Evolutionary conservation across 164 flowering plant genomes (phyloP).

Genomic region (Magnolia officinalis): DNA sequence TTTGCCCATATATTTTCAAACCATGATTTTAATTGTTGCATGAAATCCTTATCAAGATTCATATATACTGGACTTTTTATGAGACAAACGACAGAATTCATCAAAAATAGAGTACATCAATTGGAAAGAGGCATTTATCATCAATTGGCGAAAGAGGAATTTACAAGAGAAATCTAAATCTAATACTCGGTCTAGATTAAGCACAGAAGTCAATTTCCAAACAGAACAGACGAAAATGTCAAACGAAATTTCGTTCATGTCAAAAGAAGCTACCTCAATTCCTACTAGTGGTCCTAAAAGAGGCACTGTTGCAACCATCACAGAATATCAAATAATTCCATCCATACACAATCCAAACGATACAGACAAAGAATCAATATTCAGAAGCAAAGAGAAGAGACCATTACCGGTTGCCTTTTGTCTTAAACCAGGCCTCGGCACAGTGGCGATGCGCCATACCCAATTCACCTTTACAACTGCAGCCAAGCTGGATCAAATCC

Average conservation of each 20-base stretch:
- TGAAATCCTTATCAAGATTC: background rate
- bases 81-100: background rate
- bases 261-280: background rate
- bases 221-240: background rate
- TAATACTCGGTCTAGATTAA: background rate
- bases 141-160: background rate
- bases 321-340: background rate
- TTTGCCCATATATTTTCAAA: no score
- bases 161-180: background rate
- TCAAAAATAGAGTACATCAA: background rate
- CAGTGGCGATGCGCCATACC: slow-evolving; percentile 69
- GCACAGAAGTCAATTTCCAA: background rate
- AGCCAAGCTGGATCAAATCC: slow-evolving; percentile 70
- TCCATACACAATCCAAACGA: background rate
- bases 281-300: background rate
- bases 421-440: slow-evolving; percentile 90
- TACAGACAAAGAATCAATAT: background rate
- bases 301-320: background rate
- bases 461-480: slow-evolving; percentile 81
- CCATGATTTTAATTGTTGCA: background rate
- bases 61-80: background rate
- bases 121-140: background rate
- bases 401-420: slow-evolving; percentile 77
- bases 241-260: background rate
- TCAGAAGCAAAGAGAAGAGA: background rate